A percentile compares a stretch with the other conserved stretches of the same genome.
Evolutionary conservation across 768 basidiomycete species (phyloP).

Genomic region (Lanmaoa pseudosensibilis): DNA sequence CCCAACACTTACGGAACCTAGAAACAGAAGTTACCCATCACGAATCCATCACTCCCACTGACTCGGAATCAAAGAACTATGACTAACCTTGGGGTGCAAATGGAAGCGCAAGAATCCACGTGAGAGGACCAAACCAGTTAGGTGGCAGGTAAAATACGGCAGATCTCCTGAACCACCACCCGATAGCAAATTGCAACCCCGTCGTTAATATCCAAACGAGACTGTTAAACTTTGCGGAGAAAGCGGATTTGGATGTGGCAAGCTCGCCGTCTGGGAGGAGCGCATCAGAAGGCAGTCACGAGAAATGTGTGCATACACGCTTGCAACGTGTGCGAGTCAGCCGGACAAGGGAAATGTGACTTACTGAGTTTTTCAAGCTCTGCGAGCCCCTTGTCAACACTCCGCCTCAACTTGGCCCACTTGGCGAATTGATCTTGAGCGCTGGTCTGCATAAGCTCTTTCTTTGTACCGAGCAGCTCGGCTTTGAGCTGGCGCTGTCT

Average conservation of each 20-base stretch:
- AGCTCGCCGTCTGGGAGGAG: constrained; percentile 61
- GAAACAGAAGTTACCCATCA: not conserved
- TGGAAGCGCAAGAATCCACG: constrained; percentile 87
- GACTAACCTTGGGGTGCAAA: constrained; percentile 82
- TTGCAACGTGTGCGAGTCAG: not conserved
- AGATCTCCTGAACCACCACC: constrained; percentile 89
- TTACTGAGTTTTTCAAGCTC: constrained; percentile 92
- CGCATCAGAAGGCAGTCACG: not conserved
- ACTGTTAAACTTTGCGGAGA: constrained; percentile 70
- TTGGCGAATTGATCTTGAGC: constrained; percentile 98
- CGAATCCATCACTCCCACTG: not conserved
- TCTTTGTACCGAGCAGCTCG: constrained; percentile 76
- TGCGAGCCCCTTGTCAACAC: constrained; percentile 85
- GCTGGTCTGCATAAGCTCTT: constrained; percentile 85
- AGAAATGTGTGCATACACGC: not conserved
- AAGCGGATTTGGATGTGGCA: constrained; percentile 55
- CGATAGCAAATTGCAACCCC: constrained; percentile 78
- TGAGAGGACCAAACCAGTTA: constrained; percentile 87
- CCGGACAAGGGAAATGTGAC: constrained; percentile 28
- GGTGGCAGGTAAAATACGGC: constrained; percentile 92
- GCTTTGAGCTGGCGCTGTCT: constrained; percentile 74
- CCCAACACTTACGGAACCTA: constrained; percentile 90
- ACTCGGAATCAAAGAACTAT: not conserved
- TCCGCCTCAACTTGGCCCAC: constrained; percentile 92
- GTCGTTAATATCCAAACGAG: constrained; percentile 84